phyloP scores from a whole-genome alignment of 2,329 filamentous ascomycete genomes.

The Uncinocarpus reesii region DNA sequence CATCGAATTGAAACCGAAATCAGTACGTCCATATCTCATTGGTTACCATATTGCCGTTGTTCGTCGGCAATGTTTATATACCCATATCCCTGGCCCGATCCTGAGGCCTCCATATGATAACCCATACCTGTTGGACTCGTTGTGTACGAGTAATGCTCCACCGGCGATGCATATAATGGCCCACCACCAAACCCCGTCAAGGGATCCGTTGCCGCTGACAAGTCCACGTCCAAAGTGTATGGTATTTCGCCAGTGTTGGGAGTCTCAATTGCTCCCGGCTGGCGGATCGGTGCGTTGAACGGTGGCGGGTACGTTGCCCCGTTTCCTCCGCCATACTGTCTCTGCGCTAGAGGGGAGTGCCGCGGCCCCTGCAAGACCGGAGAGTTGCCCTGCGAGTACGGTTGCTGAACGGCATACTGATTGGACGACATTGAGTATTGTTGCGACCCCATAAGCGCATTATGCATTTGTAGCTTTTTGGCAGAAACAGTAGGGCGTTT shows the following conservation, averaged over 20 bases:
- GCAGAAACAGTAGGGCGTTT: conserved; percentile 1
- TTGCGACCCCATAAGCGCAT: conserved; percentile 2
- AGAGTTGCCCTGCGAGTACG: conserved; percentile 11
- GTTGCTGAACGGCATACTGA: neutral
- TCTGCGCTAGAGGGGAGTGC: neutral
- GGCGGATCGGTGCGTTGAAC: conserved; percentile 14
- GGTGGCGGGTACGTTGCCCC: conserved; percentile 21
- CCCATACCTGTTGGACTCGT: neutral
- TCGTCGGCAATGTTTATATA: neutral
- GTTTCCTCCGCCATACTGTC: conserved; percentile 8
- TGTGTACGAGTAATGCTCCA: conserved; percentile 10
- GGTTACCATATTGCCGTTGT: neutral
- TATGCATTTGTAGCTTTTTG: conserved; percentile 9
- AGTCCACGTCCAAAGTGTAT: conserved; percentile 4
- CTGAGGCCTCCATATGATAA: conserved; percentile 4
- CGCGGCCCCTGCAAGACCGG: neutral
- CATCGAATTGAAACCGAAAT: too few relatives aligned
- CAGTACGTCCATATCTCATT: neutral
- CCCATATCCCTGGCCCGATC: neutral
- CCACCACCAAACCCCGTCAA: neutral
- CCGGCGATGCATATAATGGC: conserved; percentile 22
- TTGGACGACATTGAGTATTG: neutral
- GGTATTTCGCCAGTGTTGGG: conserved; percentile 15
- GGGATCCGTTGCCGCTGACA: neutral
- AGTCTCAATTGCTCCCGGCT: neutral